Evolutionary conservation across 2,329 filamentous ascomycete genomes (phyloP).

Genomic region (Stagonosporopsis cucurbitacearum): DNA sequence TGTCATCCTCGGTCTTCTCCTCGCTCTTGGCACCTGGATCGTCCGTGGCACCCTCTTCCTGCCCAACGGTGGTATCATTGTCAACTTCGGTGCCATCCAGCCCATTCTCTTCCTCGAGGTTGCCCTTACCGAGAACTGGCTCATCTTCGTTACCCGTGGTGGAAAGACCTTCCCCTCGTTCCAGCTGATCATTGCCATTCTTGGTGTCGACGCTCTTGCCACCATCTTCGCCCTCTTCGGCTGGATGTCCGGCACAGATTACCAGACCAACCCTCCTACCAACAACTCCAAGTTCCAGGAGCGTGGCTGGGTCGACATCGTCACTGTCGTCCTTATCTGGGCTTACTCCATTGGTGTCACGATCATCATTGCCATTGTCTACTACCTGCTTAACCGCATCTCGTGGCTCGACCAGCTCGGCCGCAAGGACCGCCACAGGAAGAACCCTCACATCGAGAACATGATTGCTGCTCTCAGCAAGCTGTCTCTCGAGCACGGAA

Average conservation of each 20-base stretch:
- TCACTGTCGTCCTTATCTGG: slow-evolving; percentile 71
- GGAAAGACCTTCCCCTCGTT: slow-evolving; percentile 76
- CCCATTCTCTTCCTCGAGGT: slow-evolving; percentile 67
- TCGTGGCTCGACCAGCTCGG: slow-evolving; percentile 67
- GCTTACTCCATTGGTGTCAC: slow-evolving; percentile 70
- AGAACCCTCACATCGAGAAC: slow-evolving; percentile 71
- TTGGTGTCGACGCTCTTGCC: slow-evolving; percentile 73
- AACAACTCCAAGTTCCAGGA: slow-evolving; percentile 48
- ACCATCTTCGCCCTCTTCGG: slow-evolving; percentile 79
- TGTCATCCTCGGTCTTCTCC: slow-evolving; percentile 69
- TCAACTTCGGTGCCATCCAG: slow-evolving; percentile 77
- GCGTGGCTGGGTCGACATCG: slow-evolving; percentile 65
- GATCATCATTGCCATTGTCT: slow-evolving; percentile 70
- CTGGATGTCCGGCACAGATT: slow-evolving; percentile 67
- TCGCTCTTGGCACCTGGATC: slow-evolving; percentile 75
- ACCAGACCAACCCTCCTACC: slow-evolving; percentile 52
- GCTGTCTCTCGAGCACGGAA: slow-evolving; percentile 66
- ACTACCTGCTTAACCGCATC: slow-evolving; percentile 67
- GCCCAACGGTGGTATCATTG: slow-evolving; percentile 72
- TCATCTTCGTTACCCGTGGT: slow-evolving; percentile 64
- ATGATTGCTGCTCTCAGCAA: slow-evolving; percentile 70
- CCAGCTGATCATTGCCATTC: slow-evolving; percentile 74
- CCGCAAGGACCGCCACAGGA: slow-evolving; percentile 65
- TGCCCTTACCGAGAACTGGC: slow-evolving; percentile 61
- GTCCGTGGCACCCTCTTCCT: slow-evolving; percentile 74